Base-by-base conservation (phyloP, 495 filamentous ascomycete species). In the Hyaloscypha hepaticicola region DNA sequence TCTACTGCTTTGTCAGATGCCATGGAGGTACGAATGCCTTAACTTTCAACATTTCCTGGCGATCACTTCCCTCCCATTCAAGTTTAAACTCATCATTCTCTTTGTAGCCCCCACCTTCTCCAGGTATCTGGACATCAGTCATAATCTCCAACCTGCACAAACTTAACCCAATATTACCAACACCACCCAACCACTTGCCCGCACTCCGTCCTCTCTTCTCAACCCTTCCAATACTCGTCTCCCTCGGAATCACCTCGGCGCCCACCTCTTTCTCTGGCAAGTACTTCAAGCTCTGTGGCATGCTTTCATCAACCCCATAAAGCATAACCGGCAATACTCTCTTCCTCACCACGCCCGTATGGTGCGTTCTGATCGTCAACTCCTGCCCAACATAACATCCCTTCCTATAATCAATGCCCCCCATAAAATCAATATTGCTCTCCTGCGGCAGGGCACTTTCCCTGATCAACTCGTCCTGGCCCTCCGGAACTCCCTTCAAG, bases 351-450 rank as follows among this genome's bases (percentile, higher is more conserved):
- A 99, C 90, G 38, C 95, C 95, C 1, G 88, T 93, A 75, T 98
- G 95, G 72, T 92, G 87, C 0, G 96, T 98, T 26, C 95, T 87
- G 52, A 97, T 96, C 8, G 96, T 98, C 58, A 98, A 80, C 74
- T 99, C 95, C 77, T 99, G 95, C 0, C 95, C 95, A 0, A 98
- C 87, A 75, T 99, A 99, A 76, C 95, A 99, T 1, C 95, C 95
- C 77, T 99, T 99, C 55, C 86, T 83, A 76, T 96, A 99, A 78
- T 97, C 92, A 49, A 98, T 84, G 3, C 82, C 96, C 21, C 82
- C 80, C 81, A 88, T 87, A 67, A 90, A 79, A 75, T 99, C 95
- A 67, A 97, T 79, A 73, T 96, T 95, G 64, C 78, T 86, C 73
- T 97, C 92, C 67, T 89, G 85, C 24, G 93, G 92, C 52, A 98